Conservation (phyloP, 441 rosid species). For the Metrosideros polymorpha region DNA sequence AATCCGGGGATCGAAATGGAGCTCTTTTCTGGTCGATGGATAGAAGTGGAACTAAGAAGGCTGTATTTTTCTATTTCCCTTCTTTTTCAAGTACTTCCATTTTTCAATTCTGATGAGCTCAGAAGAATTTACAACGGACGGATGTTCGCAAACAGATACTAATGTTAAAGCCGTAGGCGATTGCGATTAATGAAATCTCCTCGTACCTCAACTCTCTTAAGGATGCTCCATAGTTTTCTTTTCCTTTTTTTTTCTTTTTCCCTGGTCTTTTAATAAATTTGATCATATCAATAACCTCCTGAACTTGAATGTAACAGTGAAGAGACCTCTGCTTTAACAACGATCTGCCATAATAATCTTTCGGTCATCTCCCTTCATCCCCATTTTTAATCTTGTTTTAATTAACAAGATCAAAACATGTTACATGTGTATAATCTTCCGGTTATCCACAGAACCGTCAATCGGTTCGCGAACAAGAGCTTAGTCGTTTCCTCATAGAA, state of each 20-base stretch:
- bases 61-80: background rate
- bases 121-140: background rate
- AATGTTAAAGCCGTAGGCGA: background rate
- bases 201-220: background rate
- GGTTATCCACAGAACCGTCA: background rate
- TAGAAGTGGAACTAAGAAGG: background rate
- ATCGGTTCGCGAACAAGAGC: background rate
- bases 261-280: rapidly evolving
- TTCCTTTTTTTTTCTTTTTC: background rate
- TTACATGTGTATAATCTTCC: no score
- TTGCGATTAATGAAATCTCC: background rate
- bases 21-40: background rate
- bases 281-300: background rate
- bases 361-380: background rate
- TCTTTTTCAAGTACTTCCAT: background rate
- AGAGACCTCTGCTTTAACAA: background rate
- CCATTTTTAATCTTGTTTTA: background rate
- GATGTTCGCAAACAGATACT: background rate
- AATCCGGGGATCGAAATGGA: background rate
- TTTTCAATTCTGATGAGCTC: background rate
- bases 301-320: background rate
- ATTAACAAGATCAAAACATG: background rate
- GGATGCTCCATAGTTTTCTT: background rate
- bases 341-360: background rate
- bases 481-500: background rate